phyloP scores from a whole-genome alignment of 345 rosid genomes.

The Brassica nigra region DNA sequence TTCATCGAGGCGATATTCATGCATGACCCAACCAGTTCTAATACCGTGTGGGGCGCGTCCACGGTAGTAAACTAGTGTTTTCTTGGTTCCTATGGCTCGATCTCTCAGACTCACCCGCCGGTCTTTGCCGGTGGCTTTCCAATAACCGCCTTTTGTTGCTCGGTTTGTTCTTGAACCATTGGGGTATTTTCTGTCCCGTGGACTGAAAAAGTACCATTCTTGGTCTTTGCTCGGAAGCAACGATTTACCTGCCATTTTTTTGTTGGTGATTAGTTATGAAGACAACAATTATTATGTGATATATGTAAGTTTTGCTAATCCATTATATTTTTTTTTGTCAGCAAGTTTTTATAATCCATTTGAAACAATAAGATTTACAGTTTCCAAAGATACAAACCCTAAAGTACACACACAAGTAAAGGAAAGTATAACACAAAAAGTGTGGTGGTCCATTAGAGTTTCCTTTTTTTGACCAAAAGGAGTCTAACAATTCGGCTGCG shows the following conservation, averaged over 20 bases:
- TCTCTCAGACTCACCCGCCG: conserved; percentile 73
- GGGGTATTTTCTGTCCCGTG: conserved; percentile 91
- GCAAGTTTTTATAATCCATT: background rate
- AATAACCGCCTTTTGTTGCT: conserved; percentile 90
- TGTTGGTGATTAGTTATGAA: background rate
- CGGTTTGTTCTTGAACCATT: conserved; percentile 95
- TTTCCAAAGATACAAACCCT: conserved; percentile 5
- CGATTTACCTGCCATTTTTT: conserved; percentile 63
- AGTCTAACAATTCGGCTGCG: conserved; percentile 13
- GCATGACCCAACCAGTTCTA: conserved; percentile 97
- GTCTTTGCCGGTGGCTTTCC: conserved; percentile 99
- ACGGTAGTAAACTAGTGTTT: conserved; percentile 88
- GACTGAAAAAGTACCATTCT: conserved; percentile 98
- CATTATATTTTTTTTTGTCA: background rate
- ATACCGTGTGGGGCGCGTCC: conserved; percentile 99
- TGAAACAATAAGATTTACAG: background rate
- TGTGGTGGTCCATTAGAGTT: conserved; percentile 29
- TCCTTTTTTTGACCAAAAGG: conserved; percentile 29
- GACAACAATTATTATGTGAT: background rate
- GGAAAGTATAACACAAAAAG: background rate
- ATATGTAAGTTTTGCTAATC: background rate
- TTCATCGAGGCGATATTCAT: conserved; percentile 93
- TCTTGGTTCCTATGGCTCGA: conserved; percentile 84
- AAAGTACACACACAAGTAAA: background rate
- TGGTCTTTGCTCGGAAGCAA: conserved; percentile 91